These are phyloP conservation scores for Talaromyces stipitatus DNA, from an alignment of 495 filamentous ascomycete species.

Conservation along the genomic window DNA sequence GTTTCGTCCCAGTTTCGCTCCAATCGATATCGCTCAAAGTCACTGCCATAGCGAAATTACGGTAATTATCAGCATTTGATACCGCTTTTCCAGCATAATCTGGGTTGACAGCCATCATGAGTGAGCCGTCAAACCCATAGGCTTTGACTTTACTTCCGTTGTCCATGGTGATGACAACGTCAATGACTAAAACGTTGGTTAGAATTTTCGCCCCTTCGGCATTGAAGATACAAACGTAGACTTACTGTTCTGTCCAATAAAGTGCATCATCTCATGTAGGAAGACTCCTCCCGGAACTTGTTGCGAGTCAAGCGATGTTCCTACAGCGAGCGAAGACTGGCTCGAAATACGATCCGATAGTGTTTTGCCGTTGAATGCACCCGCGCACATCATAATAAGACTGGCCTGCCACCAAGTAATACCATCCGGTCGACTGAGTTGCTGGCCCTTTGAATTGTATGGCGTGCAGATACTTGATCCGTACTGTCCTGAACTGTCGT, in stretches of 20 bases:
- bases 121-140: not conserved
- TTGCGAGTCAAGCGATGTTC: not conserved
- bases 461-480: not conserved
- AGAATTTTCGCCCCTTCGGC: not conserved
- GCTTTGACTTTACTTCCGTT: not conserved
- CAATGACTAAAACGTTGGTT: not conserved
- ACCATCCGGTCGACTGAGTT: not conserved
- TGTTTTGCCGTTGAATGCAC: not conserved
- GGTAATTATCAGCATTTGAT: not conserved
- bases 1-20: not conserved
- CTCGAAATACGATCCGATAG: not conserved
- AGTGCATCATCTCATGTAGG: not conserved
- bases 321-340: not conserved
- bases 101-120: not conserved
- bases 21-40: not conserved
- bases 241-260: not conserved
- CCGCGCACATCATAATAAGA: not conserved
- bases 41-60: not conserved
- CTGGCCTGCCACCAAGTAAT: not conserved
- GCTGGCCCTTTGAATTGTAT: not conserved
- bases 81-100: not conserved
- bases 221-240: not conserved
- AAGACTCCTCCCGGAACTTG: not conserved
- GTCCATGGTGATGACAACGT: not conserved
- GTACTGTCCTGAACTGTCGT: not conserved